These are phyloP conservation scores for Babesia bigemina DNA, from an alignment of 169 alveolate genomes.

Conservation along the genomic window DNA sequence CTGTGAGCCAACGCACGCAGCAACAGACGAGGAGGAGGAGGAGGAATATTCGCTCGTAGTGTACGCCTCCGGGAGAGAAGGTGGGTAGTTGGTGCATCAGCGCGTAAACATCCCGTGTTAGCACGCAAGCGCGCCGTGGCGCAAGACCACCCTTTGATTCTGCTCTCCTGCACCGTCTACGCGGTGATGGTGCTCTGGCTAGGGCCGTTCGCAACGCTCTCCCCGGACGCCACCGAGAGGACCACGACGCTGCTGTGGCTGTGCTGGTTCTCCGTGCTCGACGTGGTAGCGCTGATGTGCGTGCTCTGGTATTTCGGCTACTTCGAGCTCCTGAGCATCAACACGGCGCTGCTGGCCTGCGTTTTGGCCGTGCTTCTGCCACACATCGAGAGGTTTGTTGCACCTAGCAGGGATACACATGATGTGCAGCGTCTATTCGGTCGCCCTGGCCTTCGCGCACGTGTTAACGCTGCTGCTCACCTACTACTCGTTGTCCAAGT, in stretches of 20 bases:
- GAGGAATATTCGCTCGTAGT: conserved; percentile 47
- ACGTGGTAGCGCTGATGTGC: neutral
- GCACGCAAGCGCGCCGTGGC: conserved; percentile 3
- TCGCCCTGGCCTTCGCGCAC: conserved; percentile 14
- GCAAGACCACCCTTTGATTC: conserved; percentile 19
- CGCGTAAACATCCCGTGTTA: neutral
- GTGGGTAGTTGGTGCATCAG: neutral
- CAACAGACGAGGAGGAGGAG: conserved; percentile 16
- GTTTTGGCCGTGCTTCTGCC: neutral
- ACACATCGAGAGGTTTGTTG: conserved; percentile 30
- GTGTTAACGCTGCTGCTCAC: neutral
- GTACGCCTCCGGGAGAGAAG: conserved; percentile 53
- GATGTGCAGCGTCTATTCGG: neutral
- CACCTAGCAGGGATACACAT: neutral
- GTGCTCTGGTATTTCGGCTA: neutral
- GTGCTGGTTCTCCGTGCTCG: neutral
- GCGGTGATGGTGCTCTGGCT: conserved; percentile 18
- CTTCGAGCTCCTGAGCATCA: conserved; percentile 7
- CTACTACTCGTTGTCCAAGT: conserved; percentile 1
- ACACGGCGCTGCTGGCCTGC: conserved; percentile 6
- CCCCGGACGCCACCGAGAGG: conserved; percentile 38
- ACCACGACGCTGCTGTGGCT: conserved; percentile 33
- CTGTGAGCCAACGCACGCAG: neutral
- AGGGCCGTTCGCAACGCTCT: conserved; percentile 19
- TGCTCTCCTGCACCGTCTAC: conserved; percentile 16